Conservation (phyloP, 352 stramenopile genomes). For the Phytopythium mirpurense region DNA sequence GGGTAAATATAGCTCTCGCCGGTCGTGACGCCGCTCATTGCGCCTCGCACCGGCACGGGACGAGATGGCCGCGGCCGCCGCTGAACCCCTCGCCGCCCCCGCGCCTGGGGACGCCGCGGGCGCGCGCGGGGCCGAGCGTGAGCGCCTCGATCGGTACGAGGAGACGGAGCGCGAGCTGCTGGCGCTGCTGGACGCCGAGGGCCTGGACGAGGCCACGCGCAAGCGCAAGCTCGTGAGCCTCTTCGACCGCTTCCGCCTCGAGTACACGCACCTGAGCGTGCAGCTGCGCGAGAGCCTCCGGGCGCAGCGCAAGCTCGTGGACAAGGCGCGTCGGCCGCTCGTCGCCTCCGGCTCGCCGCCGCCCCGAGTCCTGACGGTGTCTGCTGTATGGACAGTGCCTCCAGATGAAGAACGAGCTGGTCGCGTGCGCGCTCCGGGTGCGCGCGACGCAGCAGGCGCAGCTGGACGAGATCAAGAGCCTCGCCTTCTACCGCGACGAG, state of each 20-base stretch:
- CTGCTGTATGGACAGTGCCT: conserved; percentile 20
- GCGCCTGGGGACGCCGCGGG: background rate
- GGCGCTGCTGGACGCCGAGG: conserved; percentile 40
- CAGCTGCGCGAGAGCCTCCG: conserved; percentile 47
- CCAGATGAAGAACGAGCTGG: conserved; percentile 67
- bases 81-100: background rate
- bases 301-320: conserved; percentile 47
- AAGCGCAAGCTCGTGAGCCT: conserved; percentile 58
- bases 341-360: background rate
- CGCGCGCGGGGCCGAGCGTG: conserved; percentile 19
- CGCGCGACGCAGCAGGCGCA: conserved; percentile 57
- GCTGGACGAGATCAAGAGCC: conserved; percentile 63
- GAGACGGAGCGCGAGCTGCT: conserved; percentile 44
- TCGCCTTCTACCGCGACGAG: conserved; percentile 70
- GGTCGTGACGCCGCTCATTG: background rate
- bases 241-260: conserved; percentile 59
- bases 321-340: conserved; percentile 29
- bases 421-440: conserved; percentile 47
- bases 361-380: background rate
- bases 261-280: conserved; percentile 56
- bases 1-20: conserved; percentile 1
- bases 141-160: conserved; percentile 30
- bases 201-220: conserved; percentile 37
- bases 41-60: background rate
- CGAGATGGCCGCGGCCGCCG: background rate